Evolutionary conservation across 2,329 filamentous ascomycete genomes (phyloP).

Genomic region (Nemania sp.): DNA sequence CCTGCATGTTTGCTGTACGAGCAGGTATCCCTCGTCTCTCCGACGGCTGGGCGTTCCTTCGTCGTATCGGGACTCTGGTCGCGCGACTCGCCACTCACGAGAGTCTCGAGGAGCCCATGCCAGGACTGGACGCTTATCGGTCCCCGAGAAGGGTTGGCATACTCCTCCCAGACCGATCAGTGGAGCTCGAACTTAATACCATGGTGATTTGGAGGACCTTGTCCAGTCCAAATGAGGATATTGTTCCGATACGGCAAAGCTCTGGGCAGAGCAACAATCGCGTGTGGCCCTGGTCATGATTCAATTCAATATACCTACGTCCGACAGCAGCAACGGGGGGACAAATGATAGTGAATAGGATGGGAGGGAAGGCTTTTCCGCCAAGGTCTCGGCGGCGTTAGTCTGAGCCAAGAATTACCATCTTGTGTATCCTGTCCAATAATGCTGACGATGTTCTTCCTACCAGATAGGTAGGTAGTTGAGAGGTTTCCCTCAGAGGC

Average conservation of each 20-base stretch:
- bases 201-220: conserved; percentile 4
- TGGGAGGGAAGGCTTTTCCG: background rate
- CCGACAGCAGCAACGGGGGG: background rate
- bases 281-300: background rate
- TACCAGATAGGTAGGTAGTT: background rate
- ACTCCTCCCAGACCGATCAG: conserved; percentile 12
- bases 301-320: background rate
- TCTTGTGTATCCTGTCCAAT: background rate
- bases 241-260: conserved; percentile 8
- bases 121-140: conserved; percentile 18
- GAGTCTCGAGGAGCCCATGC: background rate
- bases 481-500: too few species aligned
- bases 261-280: background rate
- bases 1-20: background rate
- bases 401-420: too few species aligned
- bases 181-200: conserved; percentile 1
- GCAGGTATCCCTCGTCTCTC: conserved; percentile 1
- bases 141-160: conserved; percentile 21
- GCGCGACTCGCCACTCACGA: conserved; percentile 14
- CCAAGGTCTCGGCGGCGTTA: conserved; percentile 20
- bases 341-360: background rate
- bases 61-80: conserved; percentile 1
- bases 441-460: background rate
- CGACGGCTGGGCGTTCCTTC: conserved; percentile 2
- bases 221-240: conserved; percentile 16